These are phyloP conservation scores for Cladobotryum mycophilum DNA, from an alignment of 2,329 filamentous ascomycete species.

Conservation along the genomic window DNA sequence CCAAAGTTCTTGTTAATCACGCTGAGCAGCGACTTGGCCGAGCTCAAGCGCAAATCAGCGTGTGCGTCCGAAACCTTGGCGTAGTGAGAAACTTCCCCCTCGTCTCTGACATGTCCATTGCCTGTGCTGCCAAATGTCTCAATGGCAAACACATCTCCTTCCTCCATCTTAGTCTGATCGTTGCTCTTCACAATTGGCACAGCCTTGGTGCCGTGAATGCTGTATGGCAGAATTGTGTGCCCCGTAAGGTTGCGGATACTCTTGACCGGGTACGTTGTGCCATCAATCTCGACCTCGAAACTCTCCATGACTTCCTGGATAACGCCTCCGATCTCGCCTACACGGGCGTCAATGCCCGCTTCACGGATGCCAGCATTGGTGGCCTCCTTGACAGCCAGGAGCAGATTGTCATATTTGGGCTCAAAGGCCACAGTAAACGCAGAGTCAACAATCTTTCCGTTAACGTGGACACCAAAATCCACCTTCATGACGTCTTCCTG, in stretches of 20 bases:
- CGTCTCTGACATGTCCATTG: constrained; percentile 79
- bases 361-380: constrained; percentile 78
- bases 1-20: constrained; percentile 97
- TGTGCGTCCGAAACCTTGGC: constrained; percentile 67
- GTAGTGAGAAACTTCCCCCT: constrained; percentile 88
- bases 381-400: constrained; percentile 66
- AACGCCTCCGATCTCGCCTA: constrained; percentile 74
- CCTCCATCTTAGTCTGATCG: constrained; percentile 94
- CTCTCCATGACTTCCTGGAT: constrained; percentile 93
- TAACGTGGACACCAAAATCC: constrained; percentile 76
- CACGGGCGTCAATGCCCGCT: constrained; percentile 85
- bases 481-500: constrained; percentile 75
- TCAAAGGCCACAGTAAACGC: constrained; percentile 77
- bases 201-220: constrained; percentile 88
- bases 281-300: constrained; percentile 80
- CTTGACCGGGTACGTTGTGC: constrained; percentile 73
- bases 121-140: constrained; percentile 95
- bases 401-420: constrained; percentile 65
- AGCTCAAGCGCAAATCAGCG: constrained; percentile 68
- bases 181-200: constrained; percentile 87
- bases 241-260: constrained; percentile 82
- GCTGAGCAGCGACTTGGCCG: constrained; percentile 77
- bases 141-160: constrained; percentile 90
- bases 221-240: constrained; percentile 83
- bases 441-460: constrained; percentile 73